These are phyloP conservation scores for Fusarium vanettenii DNA, from an alignment of 2,329 filamentous ascomycete species.

Conservation along the genomic window DNA sequence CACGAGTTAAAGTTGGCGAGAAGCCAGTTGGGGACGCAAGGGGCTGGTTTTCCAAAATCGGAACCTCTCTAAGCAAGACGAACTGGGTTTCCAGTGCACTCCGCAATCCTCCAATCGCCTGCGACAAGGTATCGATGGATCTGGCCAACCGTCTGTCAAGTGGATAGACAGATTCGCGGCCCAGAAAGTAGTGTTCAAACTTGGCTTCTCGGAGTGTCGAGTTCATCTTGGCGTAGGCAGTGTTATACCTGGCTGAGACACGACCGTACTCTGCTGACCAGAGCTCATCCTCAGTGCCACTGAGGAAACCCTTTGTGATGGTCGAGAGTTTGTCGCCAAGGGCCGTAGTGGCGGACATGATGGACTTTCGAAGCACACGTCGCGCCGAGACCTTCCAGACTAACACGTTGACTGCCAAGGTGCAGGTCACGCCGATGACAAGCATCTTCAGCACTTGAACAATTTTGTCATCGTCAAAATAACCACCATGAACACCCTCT, in stretches of 20 bases:
- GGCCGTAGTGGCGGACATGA: slow-evolving; percentile 77
- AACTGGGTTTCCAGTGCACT: slow-evolving; percentile 94
- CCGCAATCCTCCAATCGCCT: slow-evolving; percentile 89
- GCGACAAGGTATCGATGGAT: slow-evolving; percentile 85
- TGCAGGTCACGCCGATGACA: slow-evolving; percentile 78
- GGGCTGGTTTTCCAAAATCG: slow-evolving; percentile 32
- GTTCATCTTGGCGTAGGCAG: slow-evolving; percentile 76
- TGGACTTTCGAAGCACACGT: slow-evolving; percentile 76
- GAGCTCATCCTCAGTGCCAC: slow-evolving; percentile 83
- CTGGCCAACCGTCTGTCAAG: slow-evolving; percentile 84
- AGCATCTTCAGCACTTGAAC: slow-evolving; percentile 86
- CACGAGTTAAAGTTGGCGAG: slow-evolving; percentile 44
- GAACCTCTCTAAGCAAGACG: slow-evolving; percentile 77
- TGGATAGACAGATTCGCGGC: slow-evolving; percentile 81
- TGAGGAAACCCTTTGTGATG: slow-evolving; percentile 86
- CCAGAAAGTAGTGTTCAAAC: slow-evolving; percentile 86
- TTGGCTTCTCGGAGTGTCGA: slow-evolving; percentile 87
- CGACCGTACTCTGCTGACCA: slow-evolving; percentile 72
- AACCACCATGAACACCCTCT: slow-evolving; percentile 83
- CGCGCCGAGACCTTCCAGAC: slow-evolving; percentile 85
- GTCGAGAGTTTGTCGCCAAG: slow-evolving; percentile 84
- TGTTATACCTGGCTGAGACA: slow-evolving; percentile 72
- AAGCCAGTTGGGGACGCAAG: slow-evolving; percentile 28
- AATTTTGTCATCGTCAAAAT: slow-evolving; percentile 85
- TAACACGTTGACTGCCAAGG: slow-evolving; percentile 79